phyloP scores from a whole-genome alignment of 106 monocot species.

The Hemerocallis citrina region DNA sequence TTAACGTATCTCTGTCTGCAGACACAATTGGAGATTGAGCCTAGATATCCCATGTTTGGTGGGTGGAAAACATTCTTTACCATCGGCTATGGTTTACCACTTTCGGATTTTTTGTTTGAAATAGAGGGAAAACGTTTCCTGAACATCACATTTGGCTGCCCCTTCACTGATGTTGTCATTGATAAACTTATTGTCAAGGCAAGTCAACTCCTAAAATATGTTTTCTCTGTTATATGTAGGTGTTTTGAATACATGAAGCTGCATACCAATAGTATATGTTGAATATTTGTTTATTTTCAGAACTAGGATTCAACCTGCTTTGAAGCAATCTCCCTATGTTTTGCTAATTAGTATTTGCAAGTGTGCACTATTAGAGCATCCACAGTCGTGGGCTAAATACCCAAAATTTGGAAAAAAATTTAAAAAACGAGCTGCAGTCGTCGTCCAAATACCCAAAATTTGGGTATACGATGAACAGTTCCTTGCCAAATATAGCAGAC shows the following conservation, averaged over 20 bases:
- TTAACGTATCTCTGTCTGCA: conserved; percentile 26
- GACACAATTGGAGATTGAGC: conserved; percentile 85
- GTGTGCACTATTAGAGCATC: too few relatives aligned
- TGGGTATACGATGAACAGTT: too few relatives aligned
- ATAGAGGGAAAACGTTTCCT: conserved; percentile 66
- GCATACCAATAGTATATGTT: background rate
- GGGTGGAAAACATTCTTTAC: conserved; percentile 97
- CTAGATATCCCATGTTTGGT: conserved; percentile 95
- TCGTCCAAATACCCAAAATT: too few relatives aligned
- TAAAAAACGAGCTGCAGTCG: too few relatives aligned
- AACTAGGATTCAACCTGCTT: background rate
- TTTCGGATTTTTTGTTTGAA: conserved; percentile 77
- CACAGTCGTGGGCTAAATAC: too few relatives aligned
- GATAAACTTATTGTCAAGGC: conserved; percentile 79
- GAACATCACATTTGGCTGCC: conserved; percentile 88
- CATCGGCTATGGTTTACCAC: conserved; percentile 83
- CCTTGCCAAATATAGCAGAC: too few relatives aligned
- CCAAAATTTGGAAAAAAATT: too few relatives aligned
- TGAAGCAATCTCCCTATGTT: too few relatives aligned
- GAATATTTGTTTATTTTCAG: background rate
- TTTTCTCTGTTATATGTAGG: background rate
- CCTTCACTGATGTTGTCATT: conserved; percentile 68
- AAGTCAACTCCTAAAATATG: conserved; percentile 13
- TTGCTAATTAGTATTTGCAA: too few relatives aligned
- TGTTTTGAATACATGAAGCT: background rate